These are phyloP conservation scores for Microstegium vimineum DNA, from an alignment of 176 grass and related monocot genomes.

Conservation along the genomic window DNA sequence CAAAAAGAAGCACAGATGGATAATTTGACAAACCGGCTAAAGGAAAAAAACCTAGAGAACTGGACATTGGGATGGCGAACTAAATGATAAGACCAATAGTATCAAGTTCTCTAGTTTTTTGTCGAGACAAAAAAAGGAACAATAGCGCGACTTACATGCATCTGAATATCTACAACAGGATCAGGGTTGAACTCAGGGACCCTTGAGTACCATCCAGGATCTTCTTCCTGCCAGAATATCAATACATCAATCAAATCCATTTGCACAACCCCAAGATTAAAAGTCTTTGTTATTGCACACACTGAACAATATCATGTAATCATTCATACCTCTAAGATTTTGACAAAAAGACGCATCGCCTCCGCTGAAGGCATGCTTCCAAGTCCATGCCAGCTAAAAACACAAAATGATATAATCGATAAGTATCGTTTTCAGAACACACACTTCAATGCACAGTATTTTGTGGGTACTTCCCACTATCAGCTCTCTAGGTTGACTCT, in stretches of 20 bases:
- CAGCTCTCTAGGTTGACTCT: not conserved
- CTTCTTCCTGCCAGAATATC: constrained; percentile 70
- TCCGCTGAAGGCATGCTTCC: constrained; percentile 80
- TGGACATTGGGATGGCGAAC: not conserved
- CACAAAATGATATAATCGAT: constrained; percentile 13
- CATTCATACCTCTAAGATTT: constrained; percentile 87
- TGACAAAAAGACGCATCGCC: constrained; percentile 98
- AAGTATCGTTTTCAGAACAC: not conserved
- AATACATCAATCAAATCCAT: constrained; percentile 15
- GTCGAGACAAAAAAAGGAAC: not conserved
- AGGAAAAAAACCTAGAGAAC: not conserved
- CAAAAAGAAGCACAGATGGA: constrained; percentile 11
- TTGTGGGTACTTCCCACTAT: not conserved
- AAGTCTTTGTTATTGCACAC: not conserved
- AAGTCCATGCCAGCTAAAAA: constrained; percentile 89
- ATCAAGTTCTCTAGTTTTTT: not conserved
- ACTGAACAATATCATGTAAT: not conserved
- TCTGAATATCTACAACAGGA: constrained; percentile 83
- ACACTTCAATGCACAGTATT: not conserved
- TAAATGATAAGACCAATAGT: not conserved
- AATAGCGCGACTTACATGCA: constrained; percentile 58
- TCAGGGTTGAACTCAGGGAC: constrained; percentile 60
- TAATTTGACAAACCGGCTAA: not conserved
- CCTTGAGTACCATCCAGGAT: constrained; percentile 94
- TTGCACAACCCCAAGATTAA: not conserved